Base-by-base conservation (phyloP, 495 filamentous ascomycete species). In the Neohortaea acidophila region DNA sequence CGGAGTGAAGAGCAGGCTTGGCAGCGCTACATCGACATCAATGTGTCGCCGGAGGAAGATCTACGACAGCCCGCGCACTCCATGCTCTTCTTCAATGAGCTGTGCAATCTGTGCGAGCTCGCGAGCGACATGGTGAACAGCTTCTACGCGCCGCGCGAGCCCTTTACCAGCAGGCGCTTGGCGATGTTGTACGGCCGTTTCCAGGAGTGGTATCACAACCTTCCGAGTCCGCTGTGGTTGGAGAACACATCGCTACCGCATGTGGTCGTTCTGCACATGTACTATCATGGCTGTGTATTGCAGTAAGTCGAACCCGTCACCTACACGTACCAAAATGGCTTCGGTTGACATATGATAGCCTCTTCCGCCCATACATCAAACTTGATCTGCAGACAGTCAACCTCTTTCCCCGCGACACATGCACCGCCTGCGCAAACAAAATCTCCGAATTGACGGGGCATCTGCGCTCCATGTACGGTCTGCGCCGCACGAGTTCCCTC, bases 291-390 rank as follows among this genome's bases (percentile, higher is more conserved):
- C 40, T 70, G 77, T 36, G 67, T 69, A 13, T 73, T 67, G 31
- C 62, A 79, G 76, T 79, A 56, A 65, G 75, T 64, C 28, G 27
- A 35, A 39, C 12, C 25, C 18, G 5, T 42, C 28, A 14, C 33
- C 26, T 30, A 13, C n/a, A 3, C 17, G n/a, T 13, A 33, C 6
- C 7, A 11, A 19, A 24, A 14, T 25, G 3, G 3, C 19, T 2
- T 6, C 14, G 11, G 22, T 17, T 36, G 15, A 31, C 29, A 18
- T 24, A 15, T 5, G 10, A 2, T 31, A 49, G 46, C 11, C 63
- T 81, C 13, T 78, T 79, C 45, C 68, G 73, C 2, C 77, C 77
- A 0, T 64, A 80, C 17, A 71, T 78, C 41, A 73, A 72, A 41
- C 58, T 77, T 6, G 64, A 69, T 13, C 61, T 80, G 24, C 58